Percentiles rank a stretch among this genome's conserved stretches.
Conservation (phyloP, 306 rosid genomes). For the Medicago lupulina region DNA sequence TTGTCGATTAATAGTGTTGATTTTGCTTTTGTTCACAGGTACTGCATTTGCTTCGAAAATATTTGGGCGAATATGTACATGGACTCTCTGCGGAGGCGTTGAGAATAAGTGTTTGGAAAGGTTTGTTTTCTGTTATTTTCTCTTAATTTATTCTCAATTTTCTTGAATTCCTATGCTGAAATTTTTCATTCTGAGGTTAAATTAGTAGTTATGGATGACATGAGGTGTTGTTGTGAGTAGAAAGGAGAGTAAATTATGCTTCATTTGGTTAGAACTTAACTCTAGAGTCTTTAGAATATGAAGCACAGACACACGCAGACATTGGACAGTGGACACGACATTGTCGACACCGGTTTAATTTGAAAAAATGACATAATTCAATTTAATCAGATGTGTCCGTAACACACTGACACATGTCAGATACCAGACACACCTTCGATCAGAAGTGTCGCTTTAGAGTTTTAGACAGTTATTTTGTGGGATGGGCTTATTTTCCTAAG, state of each 20-base stretch:
- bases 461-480: slow-evolving; percentile 8
- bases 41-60: slow-evolving; percentile 86
- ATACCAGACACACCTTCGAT: no score
- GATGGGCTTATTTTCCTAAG: slow-evolving; percentile 17
- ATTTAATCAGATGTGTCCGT: no score
- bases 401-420: no score
- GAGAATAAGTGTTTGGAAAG: slow-evolving; percentile 98
- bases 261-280: neutral
- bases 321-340: no score
- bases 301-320: no score
- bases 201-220: slow-evolving; percentile 20
- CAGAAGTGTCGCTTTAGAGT: no score
- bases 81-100: slow-evolving; percentile 94
- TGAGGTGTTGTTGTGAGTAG: neutral
- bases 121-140: slow-evolving; percentile 55
- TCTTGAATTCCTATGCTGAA: slow-evolving; percentile 9
- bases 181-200: slow-evolving; percentile 27
- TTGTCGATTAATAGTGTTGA: slow-evolving; percentile 1
- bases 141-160: slow-evolving; percentile 28
- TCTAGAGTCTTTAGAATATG: neutral
- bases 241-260: slow-evolving; percentile 22
- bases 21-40: slow-evolving; percentile 59
- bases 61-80: slow-evolving; percentile 97
- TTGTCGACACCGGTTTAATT: no score
- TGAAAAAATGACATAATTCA: no score